Evolutionary conservation across 2,329 filamentous ascomycete genomes (phyloP).

Genomic region (Hypoxylon sp.): DNA sequence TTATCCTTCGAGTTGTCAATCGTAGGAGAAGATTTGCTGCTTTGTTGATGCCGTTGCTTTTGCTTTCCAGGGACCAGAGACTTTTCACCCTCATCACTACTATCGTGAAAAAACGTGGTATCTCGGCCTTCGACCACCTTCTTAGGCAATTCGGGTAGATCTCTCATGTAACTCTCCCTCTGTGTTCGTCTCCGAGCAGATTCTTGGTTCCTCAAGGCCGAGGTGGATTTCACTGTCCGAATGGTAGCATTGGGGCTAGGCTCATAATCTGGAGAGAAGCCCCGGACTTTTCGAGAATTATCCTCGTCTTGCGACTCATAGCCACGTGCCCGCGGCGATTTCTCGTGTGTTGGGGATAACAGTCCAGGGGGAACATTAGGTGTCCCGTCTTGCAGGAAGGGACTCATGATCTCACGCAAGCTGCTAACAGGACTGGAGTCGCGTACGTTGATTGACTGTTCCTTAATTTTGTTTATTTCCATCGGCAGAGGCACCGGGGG

Average conservation of each 20-base stretch:
- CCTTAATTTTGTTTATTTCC: slow-evolving; percentile 45
- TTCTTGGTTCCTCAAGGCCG: slow-evolving; percentile 54
- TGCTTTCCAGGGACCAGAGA: slow-evolving; percentile 5
- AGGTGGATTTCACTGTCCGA: slow-evolving; percentile 70
- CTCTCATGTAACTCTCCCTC: slow-evolving; percentile 47
- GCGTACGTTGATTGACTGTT: slow-evolving; percentile 54
- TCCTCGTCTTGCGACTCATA: slow-evolving; percentile 50
- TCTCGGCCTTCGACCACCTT: slow-evolving; percentile 51
- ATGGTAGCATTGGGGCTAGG: slow-evolving; percentile 81
- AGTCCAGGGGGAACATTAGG: slow-evolving; percentile 39
- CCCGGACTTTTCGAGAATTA: slow-evolving; percentile 62
- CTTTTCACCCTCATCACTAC: slow-evolving; percentile 63
- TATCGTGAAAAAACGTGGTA: slow-evolving; percentile 67
- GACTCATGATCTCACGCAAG: slow-evolving; percentile 88
- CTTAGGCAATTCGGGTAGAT: slow-evolving; percentile 51
- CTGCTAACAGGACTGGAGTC: slow-evolving; percentile 81
- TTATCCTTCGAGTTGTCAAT: slow-evolving; percentile 15
- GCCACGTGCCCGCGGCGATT: slow-evolving; percentile 45
- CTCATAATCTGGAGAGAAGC: slow-evolving; percentile 83
- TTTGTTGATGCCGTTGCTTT: slow-evolving; percentile 32
- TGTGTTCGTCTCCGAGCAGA: slow-evolving; percentile 47
- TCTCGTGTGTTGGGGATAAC: slow-evolving; percentile 47
- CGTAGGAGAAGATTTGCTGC: slow-evolving; percentile 36
- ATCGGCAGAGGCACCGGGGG: slow-evolving; percentile 56
- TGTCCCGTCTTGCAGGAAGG: slow-evolving; percentile 70